Conservation (phyloP, 2,329 filamentous ascomycete species). For the Pyrenochaeta sp. region DNA sequence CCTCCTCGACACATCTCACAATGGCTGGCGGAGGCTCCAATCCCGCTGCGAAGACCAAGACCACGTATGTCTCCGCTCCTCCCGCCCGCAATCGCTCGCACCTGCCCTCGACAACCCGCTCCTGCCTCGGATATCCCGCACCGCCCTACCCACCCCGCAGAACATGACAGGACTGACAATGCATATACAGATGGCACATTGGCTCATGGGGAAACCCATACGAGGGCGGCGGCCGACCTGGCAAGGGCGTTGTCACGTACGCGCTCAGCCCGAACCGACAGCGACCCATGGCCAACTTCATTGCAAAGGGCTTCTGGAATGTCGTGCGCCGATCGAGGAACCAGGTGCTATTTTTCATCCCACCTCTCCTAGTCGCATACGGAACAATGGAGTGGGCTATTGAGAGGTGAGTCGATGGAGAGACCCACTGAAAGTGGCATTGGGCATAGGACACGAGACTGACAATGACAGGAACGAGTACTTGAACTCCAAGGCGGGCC, state of each 20-base stretch:
- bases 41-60: constrained; percentile 36
- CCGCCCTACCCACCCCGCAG: constrained; percentile 9
- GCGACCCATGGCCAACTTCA: constrained; percentile 80
- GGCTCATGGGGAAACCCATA: constrained; percentile 50
- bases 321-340: constrained; percentile 83
- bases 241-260: constrained; percentile 74
- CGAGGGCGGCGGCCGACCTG: constrained; percentile 53
- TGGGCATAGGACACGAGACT: constrained; percentile 2
- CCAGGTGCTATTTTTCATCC: constrained; percentile 89
- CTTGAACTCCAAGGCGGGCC: constrained; percentile 80
- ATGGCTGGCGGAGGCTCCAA: constrained; percentile 43
- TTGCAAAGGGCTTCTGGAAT: constrained; percentile 92
- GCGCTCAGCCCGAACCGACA: constrained; percentile 87
- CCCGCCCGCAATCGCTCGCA: constrained; percentile 2
- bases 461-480: constrained; percentile 72
- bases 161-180: constrained; percentile 21
- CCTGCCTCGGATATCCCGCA: constrained; percentile 7
- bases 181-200: constrained; percentile 45
- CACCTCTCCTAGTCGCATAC: constrained; percentile 82
- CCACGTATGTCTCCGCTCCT: constrained; percentile 34
- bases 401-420: constrained; percentile 73
- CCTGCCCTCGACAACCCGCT: constrained; percentile 12
- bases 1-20: constrained; percentile 26
- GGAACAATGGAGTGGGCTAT: constrained; percentile 88
- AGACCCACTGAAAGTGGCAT: neutral